phyloP scores from a whole-genome alignment of 371 early-diverging fungal genomes.

The Umbelopsis sp. region DNA sequence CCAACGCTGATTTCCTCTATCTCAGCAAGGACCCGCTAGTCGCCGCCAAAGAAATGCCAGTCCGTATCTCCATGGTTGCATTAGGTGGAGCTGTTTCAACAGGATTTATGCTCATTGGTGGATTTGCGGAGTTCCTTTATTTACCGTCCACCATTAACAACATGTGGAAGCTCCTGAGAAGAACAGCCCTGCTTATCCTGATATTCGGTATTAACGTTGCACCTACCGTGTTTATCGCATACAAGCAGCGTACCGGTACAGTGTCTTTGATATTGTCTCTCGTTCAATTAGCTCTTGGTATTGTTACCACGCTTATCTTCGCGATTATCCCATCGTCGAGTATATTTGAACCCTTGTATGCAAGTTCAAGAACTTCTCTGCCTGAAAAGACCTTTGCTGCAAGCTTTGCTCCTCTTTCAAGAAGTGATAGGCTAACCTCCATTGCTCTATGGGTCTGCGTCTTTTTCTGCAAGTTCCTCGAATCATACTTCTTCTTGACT shows the following conservation, averaged over 20 bases:
- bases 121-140: conserved; percentile 73
- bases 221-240: conserved; percentile 64
- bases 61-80: conserved; percentile 66
- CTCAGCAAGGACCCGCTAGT: conserved; percentile 19
- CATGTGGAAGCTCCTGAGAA: conserved; percentile 59
- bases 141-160: conserved; percentile 57
- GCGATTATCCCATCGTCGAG: conserved; percentile 66
- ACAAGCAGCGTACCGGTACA: conserved; percentile 42
- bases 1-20: conserved; percentile 73
- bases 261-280: conserved; percentile 59
- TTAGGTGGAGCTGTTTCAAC: conserved; percentile 79
- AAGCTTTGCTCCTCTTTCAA: conserved; percentile 70
- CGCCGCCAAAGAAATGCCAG: conserved; percentile 38
- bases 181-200: conserved; percentile 59
- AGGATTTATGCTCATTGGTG: conserved; percentile 63
- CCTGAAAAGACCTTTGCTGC: conserved; percentile 78
- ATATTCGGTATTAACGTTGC: conserved; percentile 64
- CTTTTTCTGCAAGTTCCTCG: conserved; percentile 79
- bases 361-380: conserved; percentile 43
- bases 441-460: conserved; percentile 77
- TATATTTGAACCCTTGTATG: conserved; percentile 52
- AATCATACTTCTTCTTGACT: conserved; percentile 83
- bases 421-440: conserved; percentile 72
- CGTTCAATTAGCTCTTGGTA: conserved; percentile 67
- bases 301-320: conserved; percentile 66